Evolutionary conservation across 306 rosid genomes (phyloP).

Genomic region (Oxytropis ochrocephala): DNA sequence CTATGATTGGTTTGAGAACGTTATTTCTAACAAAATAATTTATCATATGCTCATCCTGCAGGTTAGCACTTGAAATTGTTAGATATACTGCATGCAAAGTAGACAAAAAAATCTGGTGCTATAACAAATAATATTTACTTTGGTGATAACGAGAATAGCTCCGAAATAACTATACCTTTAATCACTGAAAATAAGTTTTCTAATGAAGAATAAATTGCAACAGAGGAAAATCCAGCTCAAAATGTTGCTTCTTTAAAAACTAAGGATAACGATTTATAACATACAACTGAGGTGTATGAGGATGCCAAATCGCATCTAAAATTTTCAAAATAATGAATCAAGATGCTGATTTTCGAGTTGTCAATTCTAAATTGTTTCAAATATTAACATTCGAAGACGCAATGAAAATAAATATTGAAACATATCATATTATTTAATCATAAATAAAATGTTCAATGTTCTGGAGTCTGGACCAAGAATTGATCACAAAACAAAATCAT

Average conservation of each 20-base stretch:
- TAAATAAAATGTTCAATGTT: not conserved
- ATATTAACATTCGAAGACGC: not conserved
- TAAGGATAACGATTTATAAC: not conserved
- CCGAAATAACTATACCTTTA: not conserved
- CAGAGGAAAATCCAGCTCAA: not conserved
- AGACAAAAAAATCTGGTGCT: not conserved
- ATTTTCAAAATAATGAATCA: not conserved
- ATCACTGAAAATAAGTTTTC: not conserved
- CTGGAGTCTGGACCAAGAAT: not conserved
- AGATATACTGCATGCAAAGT: not conserved
- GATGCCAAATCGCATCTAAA: not conserved
- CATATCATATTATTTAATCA: not conserved
- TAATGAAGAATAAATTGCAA: not conserved
- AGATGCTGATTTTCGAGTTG: not conserved
- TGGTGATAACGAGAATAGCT: not conserved
- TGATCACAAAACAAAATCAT: not conserved
- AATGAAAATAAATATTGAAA: not conserved
- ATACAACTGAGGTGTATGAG: not conserved
- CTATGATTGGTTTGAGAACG: constrained; percentile 78
- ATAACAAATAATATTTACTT: not conserved
- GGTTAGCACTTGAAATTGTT: constrained; percentile 27
- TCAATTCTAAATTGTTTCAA: not conserved
- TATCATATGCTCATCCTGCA: constrained; percentile 89
- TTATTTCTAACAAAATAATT: constrained; percentile 67
- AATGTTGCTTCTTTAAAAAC: not conserved